phyloP scores from a whole-genome alignment of 2,329 filamentous ascomycete species.

The Alternaria angustiovoidea region DNA sequence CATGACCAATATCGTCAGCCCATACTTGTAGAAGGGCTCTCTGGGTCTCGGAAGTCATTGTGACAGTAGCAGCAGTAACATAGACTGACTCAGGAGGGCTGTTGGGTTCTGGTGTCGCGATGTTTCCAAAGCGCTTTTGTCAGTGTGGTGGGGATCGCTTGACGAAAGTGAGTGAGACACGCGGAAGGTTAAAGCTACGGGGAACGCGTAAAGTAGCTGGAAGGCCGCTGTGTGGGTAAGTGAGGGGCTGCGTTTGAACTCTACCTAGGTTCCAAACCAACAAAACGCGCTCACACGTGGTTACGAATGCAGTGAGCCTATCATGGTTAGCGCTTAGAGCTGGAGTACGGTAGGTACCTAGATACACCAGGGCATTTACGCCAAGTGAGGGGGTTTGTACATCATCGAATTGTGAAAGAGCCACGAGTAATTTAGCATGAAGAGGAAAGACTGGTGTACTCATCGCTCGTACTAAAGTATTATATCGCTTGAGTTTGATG shows the following conservation, averaged over 20 bases:
- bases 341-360: background rate
- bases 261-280: background rate
- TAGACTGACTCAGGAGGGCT: background rate
- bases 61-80: background rate
- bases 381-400: background rate
- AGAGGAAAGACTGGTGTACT: background rate
- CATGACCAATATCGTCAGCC: slow-evolving; percentile 21
- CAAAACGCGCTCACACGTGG: slow-evolving; percentile 8
- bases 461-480: background rate
- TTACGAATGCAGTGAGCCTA: slow-evolving; percentile 3
- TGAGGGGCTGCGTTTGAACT: slow-evolving; percentile 5
- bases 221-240: background rate
- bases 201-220: background rate
- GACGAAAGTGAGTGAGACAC: background rate
- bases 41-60: slow-evolving; percentile 19
- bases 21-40: slow-evolving; percentile 20
- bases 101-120: background rate
- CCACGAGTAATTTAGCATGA: too few species aligned
- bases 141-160: background rate
- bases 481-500: background rate
- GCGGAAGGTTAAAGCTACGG: background rate
- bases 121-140: background rate
- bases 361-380: background rate
- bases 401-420: background rate
- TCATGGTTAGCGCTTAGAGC: slow-evolving; percentile 10